A percentile compares a stretch with the other conserved stretches of the same genome.
Evolutionary conservation across 805 yeast species (phyloP).

Genomic region (Naumovozyma baii): DNA sequence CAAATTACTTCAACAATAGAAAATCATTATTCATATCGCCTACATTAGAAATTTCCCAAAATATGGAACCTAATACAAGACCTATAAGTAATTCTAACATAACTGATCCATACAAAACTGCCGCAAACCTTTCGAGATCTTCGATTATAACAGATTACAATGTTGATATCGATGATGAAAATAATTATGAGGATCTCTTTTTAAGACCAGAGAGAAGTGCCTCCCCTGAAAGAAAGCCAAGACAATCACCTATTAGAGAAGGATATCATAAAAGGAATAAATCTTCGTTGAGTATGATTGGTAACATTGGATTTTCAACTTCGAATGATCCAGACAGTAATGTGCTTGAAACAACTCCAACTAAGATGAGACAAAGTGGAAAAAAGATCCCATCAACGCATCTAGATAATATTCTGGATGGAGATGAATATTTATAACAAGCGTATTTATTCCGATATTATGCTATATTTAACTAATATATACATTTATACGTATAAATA

Average conservation of each 20-base stretch:
- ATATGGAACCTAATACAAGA: conserved; percentile 22
- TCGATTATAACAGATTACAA: background rate
- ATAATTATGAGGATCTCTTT: conserved; percentile 3
- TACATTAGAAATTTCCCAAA: conserved; percentile 58
- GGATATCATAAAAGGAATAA: conserved; percentile 34
- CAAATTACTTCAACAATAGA: conserved; percentile 20
- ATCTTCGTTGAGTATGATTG: conserved; percentile 27
- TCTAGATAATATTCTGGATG: conserved; percentile 20
- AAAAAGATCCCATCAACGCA: conserved; percentile 22
- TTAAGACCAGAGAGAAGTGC: conserved; percentile 23
- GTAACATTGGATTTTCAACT: background rate
- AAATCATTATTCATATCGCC: conserved; percentile 63
- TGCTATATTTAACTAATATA: too few species aligned
- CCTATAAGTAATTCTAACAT: conserved; percentile 24
- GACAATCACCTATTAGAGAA: conserved; percentile 21
- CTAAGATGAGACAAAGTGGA: conserved; percentile 3
- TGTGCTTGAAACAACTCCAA: too few species aligned
- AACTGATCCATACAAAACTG: background rate
- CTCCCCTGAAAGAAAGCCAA: conserved; percentile 24
- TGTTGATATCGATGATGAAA: background rate
- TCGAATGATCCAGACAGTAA: too few species aligned
- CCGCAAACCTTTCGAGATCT: background rate
- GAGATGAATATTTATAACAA: background rate
- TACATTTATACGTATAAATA: background rate
- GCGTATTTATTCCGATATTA: background rate